These are phyloP conservation scores for Candida buenavistaensis DNA, from an alignment of 1,139 yeast species.

Conservation along the genomic window DNA sequence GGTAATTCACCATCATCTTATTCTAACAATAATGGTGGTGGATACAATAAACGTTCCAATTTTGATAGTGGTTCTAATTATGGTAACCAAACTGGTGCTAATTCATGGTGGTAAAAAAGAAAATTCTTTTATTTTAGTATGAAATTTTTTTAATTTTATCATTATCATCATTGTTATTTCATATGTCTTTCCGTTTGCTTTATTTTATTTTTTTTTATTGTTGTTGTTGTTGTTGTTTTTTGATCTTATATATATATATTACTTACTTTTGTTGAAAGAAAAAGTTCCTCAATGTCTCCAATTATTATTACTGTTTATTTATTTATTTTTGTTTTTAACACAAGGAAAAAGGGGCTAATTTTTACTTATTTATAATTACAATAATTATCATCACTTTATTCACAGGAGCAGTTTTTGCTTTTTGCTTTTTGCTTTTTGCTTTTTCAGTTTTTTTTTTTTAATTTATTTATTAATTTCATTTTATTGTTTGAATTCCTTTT, in stretches of 20 bases:
- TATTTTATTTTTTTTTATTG: conserved; percentile 2
- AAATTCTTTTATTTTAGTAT: too few relatives aligned
- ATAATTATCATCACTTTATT: too few relatives aligned
- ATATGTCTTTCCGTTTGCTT: background rate
- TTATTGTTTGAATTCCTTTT: too few relatives aligned
- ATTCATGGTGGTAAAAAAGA: conserved; percentile 49
- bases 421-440: too few relatives aligned
- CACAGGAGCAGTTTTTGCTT: too few relatives aligned
- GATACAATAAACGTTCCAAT: conserved; percentile 10
- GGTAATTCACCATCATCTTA: conserved; percentile 23
- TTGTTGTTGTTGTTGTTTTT: conserved; percentile 5
- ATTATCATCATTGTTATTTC: too few relatives aligned
- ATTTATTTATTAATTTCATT: too few relatives aligned
- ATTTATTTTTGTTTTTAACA: background rate
- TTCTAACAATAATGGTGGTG: conserved; percentile 7
- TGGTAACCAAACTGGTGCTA: conserved; percentile 18
- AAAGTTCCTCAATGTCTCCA: conserved; percentile 11
- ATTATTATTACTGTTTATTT: conserved; percentile 3
- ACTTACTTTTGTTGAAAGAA: conserved; percentile 11
- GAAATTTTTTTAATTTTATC: too few relatives aligned
- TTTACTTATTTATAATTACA: conserved; percentile 6
- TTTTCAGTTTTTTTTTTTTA: too few relatives aligned
- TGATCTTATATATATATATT: conserved; percentile 8
- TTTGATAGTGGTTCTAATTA: conserved; percentile 15
- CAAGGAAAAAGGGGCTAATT: background rate